These are phyloP conservation scores for Candida schatavii DNA, from an alignment of 805 yeast species.

Conservation along the genomic window DNA sequence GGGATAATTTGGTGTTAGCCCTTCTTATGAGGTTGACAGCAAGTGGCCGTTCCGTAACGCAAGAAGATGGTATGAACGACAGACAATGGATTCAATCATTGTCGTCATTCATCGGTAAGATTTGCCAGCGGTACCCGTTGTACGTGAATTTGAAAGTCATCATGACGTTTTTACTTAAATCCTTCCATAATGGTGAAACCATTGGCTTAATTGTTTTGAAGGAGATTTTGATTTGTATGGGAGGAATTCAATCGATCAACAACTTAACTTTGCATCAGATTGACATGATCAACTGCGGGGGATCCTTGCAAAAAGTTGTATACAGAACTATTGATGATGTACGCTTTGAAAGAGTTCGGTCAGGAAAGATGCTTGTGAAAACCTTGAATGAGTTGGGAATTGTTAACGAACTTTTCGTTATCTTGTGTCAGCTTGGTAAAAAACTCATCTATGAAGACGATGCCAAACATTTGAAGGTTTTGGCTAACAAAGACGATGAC, in stretches of 20 bases:
- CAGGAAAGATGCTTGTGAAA: slow-evolving; percentile 51
- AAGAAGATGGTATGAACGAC: slow-evolving; percentile 76
- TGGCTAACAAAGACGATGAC: slow-evolving; percentile 73
- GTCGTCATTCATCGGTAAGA: slow-evolving; percentile 72
- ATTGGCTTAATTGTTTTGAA: slow-evolving; percentile 62
- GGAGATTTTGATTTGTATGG: slow-evolving; percentile 68
- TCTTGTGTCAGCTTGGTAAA: slow-evolving; percentile 51
- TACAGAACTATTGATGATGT: slow-evolving; percentile 58
- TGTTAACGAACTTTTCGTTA: slow-evolving; percentile 62
- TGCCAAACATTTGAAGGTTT: slow-evolving; percentile 59
- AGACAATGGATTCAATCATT: slow-evolving; percentile 84
- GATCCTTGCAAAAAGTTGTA: slow-evolving; percentile 52
- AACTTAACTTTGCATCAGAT: slow-evolving; percentile 69
- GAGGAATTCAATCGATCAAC: slow-evolving; percentile 70
- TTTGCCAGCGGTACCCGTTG: slow-evolving; percentile 52
- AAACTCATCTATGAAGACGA: slow-evolving; percentile 32
- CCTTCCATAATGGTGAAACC: slow-evolving; percentile 57
- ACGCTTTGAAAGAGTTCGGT: slow-evolving; percentile 44
- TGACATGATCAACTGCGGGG: slow-evolving; percentile 61
- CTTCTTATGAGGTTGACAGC: slow-evolving; percentile 65
- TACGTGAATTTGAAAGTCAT: slow-evolving; percentile 63
- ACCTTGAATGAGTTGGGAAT: slow-evolving; percentile 42
- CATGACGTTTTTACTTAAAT: slow-evolving; percentile 56
- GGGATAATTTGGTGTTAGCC: slow-evolving; percentile 81
- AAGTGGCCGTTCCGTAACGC: slow-evolving; percentile 62